These are phyloP conservation scores for Aureobasidium sp. DNA, from an alignment of 2,329 filamentous ascomycete species.

Conservation along the genomic window DNA sequence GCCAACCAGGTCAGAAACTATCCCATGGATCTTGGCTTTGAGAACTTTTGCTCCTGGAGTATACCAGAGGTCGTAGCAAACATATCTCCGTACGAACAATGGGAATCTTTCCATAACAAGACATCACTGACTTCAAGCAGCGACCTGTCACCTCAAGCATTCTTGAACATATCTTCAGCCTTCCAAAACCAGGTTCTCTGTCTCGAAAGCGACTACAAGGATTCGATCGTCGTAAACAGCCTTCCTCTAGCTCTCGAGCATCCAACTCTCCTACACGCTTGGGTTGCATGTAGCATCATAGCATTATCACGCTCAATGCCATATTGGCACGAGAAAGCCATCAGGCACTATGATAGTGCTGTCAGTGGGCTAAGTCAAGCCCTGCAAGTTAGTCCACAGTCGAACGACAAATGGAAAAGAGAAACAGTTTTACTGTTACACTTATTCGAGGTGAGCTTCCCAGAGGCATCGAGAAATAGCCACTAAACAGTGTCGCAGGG, in stretches of 20 bases:
- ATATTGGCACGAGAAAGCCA: slow-evolving; percentile 15
- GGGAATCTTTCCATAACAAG: background rate
- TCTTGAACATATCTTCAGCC: slow-evolving; percentile 15
- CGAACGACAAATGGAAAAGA: slow-evolving; percentile 17
- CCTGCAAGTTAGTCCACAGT: background rate
- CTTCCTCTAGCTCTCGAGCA: slow-evolving; percentile 16
- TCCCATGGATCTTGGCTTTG: background rate
- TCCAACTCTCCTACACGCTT: slow-evolving; percentile 20
- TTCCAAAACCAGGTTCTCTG: slow-evolving; percentile 19
- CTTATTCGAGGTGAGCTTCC: slow-evolving; percentile 17
- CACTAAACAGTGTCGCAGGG: background rate
- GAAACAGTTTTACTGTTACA: slow-evolving; percentile 20
- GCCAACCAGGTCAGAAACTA: background rate
- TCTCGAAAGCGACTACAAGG: slow-evolving; percentile 14
- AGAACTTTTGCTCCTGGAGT: background rate
- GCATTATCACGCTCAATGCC: slow-evolving; percentile 9
- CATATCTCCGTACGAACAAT: background rate
- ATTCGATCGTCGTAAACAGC: slow-evolving; percentile 16
- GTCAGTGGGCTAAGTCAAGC: slow-evolving; percentile 10
- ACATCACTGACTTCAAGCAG: background rate
- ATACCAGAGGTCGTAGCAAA: background rate
- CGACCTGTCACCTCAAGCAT: slow-evolving; percentile 13
- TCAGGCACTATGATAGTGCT: slow-evolving; percentile 20
- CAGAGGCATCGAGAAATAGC: no score
- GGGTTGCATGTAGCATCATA: slow-evolving; percentile 19